A percentile compares a stretch with the other conserved stretches of the same genome.
Evolutionary conservation across 1,284 basidiomycete genomes (phyloP).

Genomic region (Ustilago cynodontis): DNA sequence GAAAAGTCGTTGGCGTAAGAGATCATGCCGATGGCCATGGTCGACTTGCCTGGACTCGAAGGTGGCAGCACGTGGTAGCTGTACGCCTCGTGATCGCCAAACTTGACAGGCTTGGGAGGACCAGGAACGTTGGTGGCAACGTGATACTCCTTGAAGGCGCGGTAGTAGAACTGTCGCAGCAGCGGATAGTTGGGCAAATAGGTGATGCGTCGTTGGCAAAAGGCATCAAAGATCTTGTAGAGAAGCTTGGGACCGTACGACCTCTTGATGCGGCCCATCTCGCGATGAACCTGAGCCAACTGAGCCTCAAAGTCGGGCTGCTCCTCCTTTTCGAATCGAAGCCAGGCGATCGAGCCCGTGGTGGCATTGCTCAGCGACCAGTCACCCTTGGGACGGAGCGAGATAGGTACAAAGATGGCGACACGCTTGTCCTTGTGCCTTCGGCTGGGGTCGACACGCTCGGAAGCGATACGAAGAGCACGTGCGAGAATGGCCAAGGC

Average conservation of each 20-base stretch:
- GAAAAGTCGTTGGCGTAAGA: constrained; percentile 66
- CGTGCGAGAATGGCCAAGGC: constrained; percentile 65
- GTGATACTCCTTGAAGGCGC: constrained; percentile 66
- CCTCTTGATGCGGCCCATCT: constrained; percentile 66
- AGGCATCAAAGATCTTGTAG: constrained; percentile 55
- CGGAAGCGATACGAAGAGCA: constrained; percentile 65
- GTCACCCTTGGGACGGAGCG: constrained; percentile 62
- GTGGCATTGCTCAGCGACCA: constrained; percentile 67
- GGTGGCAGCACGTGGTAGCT: constrained; percentile 68
- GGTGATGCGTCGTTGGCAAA: constrained; percentile 54
- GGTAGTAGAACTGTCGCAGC: constrained; percentile 61
- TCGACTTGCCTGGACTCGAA: constrained; percentile 66
- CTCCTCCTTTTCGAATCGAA: constrained; percentile 60
- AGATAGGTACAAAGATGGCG: constrained; percentile 68
- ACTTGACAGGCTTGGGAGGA: constrained; percentile 64
- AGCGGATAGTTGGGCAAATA: constrained; percentile 66
- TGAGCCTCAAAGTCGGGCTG: constrained; percentile 54
- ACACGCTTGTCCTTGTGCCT: constrained; percentile 65
- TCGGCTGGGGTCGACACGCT: constrained; percentile 43
- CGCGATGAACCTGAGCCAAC: constrained; percentile 61
- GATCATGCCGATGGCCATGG: constrained; percentile 69
- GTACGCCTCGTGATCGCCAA: constrained; percentile 67
- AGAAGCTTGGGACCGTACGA: constrained; percentile 64
- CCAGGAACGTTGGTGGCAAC: constrained; percentile 69
- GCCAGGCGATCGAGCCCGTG: constrained; percentile 67